These are phyloP conservation scores for Hypoxylon crocopeplum DNA, from an alignment of 495 filamentous ascomycete species.

Conservation along the genomic window DNA sequence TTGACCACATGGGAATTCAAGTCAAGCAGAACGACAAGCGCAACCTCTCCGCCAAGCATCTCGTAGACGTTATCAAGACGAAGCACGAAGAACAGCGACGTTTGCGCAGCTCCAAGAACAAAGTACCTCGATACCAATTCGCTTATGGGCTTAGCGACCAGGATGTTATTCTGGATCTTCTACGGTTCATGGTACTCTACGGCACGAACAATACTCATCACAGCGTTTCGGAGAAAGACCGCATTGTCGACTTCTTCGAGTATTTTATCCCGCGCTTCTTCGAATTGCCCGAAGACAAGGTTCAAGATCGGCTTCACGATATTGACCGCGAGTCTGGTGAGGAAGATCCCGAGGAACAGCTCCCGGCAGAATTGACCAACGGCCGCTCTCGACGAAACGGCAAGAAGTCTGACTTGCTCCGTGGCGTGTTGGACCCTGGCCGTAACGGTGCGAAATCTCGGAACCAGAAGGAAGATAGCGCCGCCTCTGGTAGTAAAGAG, in stretches of 20 bases:
- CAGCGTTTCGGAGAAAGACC: slow-evolving; percentile 74
- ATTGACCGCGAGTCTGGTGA: slow-evolving; percentile 66
- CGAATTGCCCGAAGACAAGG: slow-evolving; percentile 75
- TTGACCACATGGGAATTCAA: slow-evolving; percentile 93
- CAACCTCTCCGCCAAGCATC: slow-evolving; percentile 82
- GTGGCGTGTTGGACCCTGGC: slow-evolving; percentile 81
- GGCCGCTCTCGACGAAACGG: slow-evolving; percentile 71
- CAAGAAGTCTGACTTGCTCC: slow-evolving; percentile 81
- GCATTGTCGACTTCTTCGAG: slow-evolving; percentile 82
- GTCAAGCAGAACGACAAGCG: slow-evolving; percentile 87
- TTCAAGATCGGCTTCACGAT: slow-evolving; percentile 78
- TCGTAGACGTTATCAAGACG: slow-evolving; percentile 83
- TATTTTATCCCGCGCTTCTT: slow-evolving; percentile 91
- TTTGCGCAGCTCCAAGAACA: slow-evolving; percentile 64
- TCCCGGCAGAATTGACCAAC: slow-evolving; percentile 59
- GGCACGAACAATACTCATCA: slow-evolving; percentile 71
- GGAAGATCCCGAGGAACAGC: slow-evolving; percentile 74
- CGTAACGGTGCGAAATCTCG: slow-evolving; percentile 67
- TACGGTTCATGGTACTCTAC: slow-evolving; percentile 78
- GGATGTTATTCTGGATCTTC: slow-evolving; percentile 80
- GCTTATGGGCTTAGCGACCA: slow-evolving; percentile 74
- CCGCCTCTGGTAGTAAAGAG: slow-evolving; percentile 76
- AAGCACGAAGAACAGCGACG: slow-evolving; percentile 86
- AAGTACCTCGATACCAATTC: slow-evolving; percentile 73
- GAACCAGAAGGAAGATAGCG: slow-evolving; percentile 75